Conservation (phyloP, 371 early-diverging fungal genomes). For the Funneliformis caledonium region DNA sequence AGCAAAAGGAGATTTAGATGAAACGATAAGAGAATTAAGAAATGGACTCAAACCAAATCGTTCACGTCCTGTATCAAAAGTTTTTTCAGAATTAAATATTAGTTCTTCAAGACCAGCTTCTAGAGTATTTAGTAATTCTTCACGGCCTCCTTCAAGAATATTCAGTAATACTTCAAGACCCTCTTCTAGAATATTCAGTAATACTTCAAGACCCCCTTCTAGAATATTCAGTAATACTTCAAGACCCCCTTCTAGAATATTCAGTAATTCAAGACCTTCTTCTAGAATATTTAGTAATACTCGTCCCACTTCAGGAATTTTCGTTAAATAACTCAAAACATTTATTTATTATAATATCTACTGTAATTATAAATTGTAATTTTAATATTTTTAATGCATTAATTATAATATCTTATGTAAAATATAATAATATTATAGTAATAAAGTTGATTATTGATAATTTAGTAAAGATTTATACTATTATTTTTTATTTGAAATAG, state of each 20-base stretch:
- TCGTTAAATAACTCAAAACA: no score
- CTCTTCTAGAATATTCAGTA: not conserved
- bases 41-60: conserved; percentile 38
- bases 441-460: no score
- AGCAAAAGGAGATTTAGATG: conserved; percentile 43
- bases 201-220: not conserved
- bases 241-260: not conserved
- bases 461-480: no score
- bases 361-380: no score
- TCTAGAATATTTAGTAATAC: not conserved
- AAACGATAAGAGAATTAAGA: conserved; percentile 41
- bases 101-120: not conserved
- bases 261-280: not conserved
- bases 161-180: not conserved
- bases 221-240: not conserved
- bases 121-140: not conserved
- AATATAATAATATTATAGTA: no score
- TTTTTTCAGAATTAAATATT: not conserved
- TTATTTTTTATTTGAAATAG: no score
- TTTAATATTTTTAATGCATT: no score
- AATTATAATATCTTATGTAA: no score
- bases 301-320: not conserved
- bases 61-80: conserved; percentile 11
- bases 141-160: not conserved
- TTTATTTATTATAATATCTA: no score